Base-by-base conservation (phyloP, 176 grass and related monocot species). In the Oryza punctata region DNA sequence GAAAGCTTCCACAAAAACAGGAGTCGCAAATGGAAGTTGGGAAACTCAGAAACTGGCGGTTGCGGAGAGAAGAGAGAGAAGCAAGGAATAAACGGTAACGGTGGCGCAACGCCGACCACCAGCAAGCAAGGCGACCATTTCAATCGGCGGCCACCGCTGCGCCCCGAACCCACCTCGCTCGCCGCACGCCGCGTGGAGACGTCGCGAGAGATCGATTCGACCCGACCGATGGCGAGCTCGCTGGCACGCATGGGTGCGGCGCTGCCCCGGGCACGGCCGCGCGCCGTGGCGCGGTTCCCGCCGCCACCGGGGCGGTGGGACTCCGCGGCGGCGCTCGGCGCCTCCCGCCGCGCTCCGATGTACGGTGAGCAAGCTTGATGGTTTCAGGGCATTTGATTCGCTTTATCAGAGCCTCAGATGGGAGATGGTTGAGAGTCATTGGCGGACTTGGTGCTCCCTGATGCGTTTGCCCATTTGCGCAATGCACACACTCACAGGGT, bases 201-300 rank as follows among this genome's bases (percentile, higher is more conserved):
- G 50, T 33, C 75, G 28, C 7, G 1, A 23, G 69, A 75, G 52
- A 57, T 57, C 52, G 33, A 13, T 27, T n/a, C 21, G 69, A 2
- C 29, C 32, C 32, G 33, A 82, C 14, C 83, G 66, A 90, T 82
- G 88, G 73, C 88, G 79, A 78, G 88, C 73, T 86, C 84, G 46
- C 73, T 90, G 67, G 73, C 78, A 27, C 88, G 88, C 73, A 68
- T 90, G 35, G 83, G 83, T 19, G 83, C 88, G 33, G 78, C 59
- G 73, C 83, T 82, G 59, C 88, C 83, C 40, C 83, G 83, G 67
- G 65, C 76, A 63, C 61, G 81, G 33, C 81, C 70, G 52, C 70
- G 30, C 3, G 72, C 78, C 19, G 54, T 72, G 43, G 13, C 72
- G 78, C 33, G 59, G 2, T 13, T 35, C 13, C 35, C 52, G 19